These are phyloP conservation scores for Rusavskia elegans DNA, from an alignment of 495 filamentous ascomycete genomes.

Conservation along the genomic window DNA sequence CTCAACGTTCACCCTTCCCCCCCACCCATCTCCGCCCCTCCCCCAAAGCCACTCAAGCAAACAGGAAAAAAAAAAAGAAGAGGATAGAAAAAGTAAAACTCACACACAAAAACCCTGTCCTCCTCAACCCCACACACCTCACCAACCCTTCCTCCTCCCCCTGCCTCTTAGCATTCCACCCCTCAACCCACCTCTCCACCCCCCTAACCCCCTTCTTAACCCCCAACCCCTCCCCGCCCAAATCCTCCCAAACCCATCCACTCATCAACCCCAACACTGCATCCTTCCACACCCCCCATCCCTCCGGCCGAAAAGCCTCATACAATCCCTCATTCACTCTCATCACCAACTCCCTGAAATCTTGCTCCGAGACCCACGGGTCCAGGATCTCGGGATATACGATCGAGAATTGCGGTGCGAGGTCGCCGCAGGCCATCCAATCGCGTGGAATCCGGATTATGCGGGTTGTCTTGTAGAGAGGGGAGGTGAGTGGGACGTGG, in stretches of 20 bases:
- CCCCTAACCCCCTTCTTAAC: constrained; percentile 49
- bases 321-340: constrained; percentile 59
- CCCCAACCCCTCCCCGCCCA: constrained; percentile 42
- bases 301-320: constrained; percentile 59
- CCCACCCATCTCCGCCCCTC: not conserved
- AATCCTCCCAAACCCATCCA: constrained; percentile 86
- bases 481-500: constrained; percentile 63
- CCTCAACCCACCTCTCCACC: constrained; percentile 63
- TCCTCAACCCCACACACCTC: constrained; percentile 56
- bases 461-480: constrained; percentile 58
- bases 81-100: constrained; percentile 14
- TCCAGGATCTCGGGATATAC: constrained; percentile 92
- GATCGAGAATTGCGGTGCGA: constrained; percentile 87
- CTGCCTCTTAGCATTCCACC: constrained; percentile 57
- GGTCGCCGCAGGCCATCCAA: constrained; percentile 77
- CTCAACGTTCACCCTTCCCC: constrained; percentile 6
- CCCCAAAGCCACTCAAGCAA: not conserved
- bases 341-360: constrained; percentile 66
- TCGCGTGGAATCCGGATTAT: constrained; percentile 84
- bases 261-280: constrained; percentile 61
- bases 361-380: constrained; percentile 60
- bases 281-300: constrained; percentile 42
- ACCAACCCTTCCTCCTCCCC: constrained; percentile 38
- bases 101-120: constrained; percentile 79
- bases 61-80: not conserved